Percentiles rank a stretch among this genome's conserved stretches.
Conservation (phyloP, 441 rosid genomes). For the Francoa sonchifolia region DNA sequence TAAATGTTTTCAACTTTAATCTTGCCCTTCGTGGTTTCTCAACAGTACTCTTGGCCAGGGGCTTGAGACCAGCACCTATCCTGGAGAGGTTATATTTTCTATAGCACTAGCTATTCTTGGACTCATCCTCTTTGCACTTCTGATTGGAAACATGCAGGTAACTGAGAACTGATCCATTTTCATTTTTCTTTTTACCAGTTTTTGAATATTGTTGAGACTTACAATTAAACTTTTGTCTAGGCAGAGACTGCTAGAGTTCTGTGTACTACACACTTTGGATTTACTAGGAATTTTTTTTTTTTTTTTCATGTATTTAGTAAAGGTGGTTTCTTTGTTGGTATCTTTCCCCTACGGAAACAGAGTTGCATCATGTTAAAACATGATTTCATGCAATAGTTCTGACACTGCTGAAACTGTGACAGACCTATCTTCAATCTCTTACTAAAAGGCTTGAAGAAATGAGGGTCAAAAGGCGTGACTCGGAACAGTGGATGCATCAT, state of each 20-base stretch:
- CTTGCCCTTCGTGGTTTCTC: neutral
- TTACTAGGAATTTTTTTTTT: too few relatives aligned
- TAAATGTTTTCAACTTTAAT: too few relatives aligned
- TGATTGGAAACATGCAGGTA: conserved; percentile 99
- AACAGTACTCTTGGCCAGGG: conserved; percentile 98
- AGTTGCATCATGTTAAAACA: neutral
- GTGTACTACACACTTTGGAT: too few relatives aligned
- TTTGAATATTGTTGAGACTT: too few relatives aligned
- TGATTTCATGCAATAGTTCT: neutral
- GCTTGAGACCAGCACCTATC: conserved; percentile 83
- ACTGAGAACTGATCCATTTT: conserved; percentile 1
- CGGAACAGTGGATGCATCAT: conserved; percentile 99
- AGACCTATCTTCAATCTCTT: conserved; percentile 96
- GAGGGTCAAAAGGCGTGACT: conserved; percentile 97
- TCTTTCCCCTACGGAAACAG: too few relatives aligned
- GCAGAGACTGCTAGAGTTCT: too few relatives aligned
- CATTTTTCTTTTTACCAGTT: neutral
- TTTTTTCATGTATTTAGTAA: too few relatives aligned
- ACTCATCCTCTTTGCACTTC: conserved; percentile 90
- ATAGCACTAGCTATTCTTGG: conserved; percentile 80
- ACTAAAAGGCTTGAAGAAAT: conserved; percentile 93
- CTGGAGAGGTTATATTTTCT: conserved; percentile 81
- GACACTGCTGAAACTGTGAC: conserved; percentile 14
- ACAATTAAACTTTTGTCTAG: too few relatives aligned
- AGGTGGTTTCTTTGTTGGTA: too few relatives aligned